Evolutionary conservation across 73 alveolate species (phyloP).

Genomic region (Tetrahymena borealis): DNA sequence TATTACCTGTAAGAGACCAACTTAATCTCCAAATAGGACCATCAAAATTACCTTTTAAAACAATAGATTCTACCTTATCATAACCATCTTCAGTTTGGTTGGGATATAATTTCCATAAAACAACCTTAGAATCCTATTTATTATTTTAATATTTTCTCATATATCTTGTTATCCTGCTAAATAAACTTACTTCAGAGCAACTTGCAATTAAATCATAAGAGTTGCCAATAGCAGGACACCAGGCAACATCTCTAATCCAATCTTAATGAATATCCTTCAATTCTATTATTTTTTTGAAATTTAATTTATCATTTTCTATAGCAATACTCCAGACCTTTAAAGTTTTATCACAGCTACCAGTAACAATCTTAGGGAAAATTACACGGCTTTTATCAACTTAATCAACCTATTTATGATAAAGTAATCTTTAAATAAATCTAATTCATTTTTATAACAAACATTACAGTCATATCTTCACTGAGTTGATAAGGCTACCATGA

Average conservation of each 20-base stretch:
- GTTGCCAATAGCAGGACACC: constrained; percentile 49
- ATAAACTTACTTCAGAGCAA: constrained; percentile 27
- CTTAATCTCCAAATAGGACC: constrained; percentile 52
- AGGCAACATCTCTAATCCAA: constrained; percentile 59
- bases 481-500: not conserved
- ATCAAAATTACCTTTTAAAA: not conserved
- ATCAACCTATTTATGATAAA: not conserved
- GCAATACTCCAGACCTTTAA: not conserved
- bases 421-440: not conserved
- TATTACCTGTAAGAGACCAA: constrained; percentile 45
- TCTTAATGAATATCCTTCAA: constrained; percentile 18
- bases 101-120: not conserved
- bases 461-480: not conserved
- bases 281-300: not conserved
- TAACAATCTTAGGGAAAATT: not conserved
- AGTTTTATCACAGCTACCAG: not conserved
- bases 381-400: not conserved
- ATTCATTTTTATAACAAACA: not conserved
- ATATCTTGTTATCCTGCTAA: not conserved
- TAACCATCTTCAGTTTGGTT: not conserved
- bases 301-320: not conserved
- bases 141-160: not conserved
- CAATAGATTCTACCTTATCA: not conserved
- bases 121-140: not conserved
- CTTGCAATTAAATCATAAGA: constrained; percentile 36